Conservation (phyloP, 2,329 filamentous ascomycete species). For the Epichloe gansuensis region DNA sequence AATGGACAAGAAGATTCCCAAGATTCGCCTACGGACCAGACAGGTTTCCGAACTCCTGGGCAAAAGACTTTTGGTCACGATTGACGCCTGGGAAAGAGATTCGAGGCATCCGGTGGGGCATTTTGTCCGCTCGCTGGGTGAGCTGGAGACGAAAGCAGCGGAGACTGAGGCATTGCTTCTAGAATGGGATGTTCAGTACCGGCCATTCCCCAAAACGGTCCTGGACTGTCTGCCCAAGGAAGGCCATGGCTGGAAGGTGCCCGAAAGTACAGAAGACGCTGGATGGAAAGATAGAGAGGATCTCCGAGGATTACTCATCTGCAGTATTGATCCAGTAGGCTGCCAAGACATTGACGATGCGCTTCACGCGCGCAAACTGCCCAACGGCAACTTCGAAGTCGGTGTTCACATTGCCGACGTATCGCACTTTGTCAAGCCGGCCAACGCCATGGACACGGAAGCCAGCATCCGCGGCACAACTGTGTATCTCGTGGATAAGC, state of each 20-base stretch:
- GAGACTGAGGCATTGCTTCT: conserved; percentile 91
- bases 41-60: conserved; percentile 83
- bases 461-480: conserved; percentile 90
- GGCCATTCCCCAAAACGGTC: conserved; percentile 91
- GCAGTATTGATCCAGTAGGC: conserved; percentile 91
- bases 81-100: conserved; percentile 91
- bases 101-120: conserved; percentile 88
- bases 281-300: conserved; percentile 82
- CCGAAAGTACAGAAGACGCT: conserved; percentile 62
- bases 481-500: conserved; percentile 96
- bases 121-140: conserved; percentile 84
- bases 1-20: conserved; percentile 97
- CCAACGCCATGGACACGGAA: conserved; percentile 93
- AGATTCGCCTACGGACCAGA: conserved; percentile 83
- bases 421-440: conserved; percentile 96
- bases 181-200: conserved; percentile 95
- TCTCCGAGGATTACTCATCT: conserved; percentile 75
- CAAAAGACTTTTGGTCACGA: conserved; percentile 82
- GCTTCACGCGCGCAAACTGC: conserved; percentile 70
- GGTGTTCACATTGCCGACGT: conserved; percentile 98
- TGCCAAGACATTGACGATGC: conserved; percentile 99
- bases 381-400: conserved; percentile 91
- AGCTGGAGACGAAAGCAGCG: conserved; percentile 91
- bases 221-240: conserved; percentile 84
- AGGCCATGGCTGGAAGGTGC: conserved; percentile 90